Evolutionary conservation across 208 protist species (phyloP), one percentile per base, ranked within the genome.

Genomic region (Acanthamoeba castellanii): DNA sequence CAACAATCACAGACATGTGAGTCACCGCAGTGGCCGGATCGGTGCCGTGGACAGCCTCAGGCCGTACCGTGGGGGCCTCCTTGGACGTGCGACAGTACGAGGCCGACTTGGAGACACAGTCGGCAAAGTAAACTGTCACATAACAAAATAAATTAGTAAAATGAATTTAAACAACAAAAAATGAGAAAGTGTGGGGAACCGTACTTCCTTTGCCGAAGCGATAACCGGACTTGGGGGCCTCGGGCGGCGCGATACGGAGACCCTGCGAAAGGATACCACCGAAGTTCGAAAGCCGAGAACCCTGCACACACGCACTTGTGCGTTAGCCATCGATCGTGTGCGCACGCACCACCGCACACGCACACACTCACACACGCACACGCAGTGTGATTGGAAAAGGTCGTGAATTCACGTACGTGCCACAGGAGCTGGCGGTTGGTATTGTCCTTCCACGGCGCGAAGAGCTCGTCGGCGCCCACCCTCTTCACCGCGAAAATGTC

Each of bases 181-280:
- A 91, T 30, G 32, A 20, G 70, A 16, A 66, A 70, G 42, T 0
- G 14, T 7, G 8, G 37, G 84, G 18, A 70, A 37, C 9, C 85
- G 47, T 57, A 92, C 85, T 50, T 68, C 96, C 96, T 82, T 97
- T 97, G 47, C 96, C 96, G 94, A 96, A 97, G 37, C 96, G 96
- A 50, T 97, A 97, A 47, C 96, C 96, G 72, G 94, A 96, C 55
- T 52, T 37, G 70, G 96, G 96, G 13, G 95, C 96, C 55, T 97
- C 94, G 8, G 96, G 96, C 50, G 96, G 96, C 13, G 96, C 96
- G 47, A 97, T 97, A 18, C 95, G 52, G 9, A 97, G 94, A 16
- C 96, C 96, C 61, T 95, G 88, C 45, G 55, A 85, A 14, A 97
- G 47, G 37, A 97, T 97, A 27, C 96, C 96, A n/a, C 94, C 92